These are phyloP conservation scores for Malassezia psittaci DNA, from an alignment of 1,284 basidiomycete genomes.

Conservation along the genomic window DNA sequence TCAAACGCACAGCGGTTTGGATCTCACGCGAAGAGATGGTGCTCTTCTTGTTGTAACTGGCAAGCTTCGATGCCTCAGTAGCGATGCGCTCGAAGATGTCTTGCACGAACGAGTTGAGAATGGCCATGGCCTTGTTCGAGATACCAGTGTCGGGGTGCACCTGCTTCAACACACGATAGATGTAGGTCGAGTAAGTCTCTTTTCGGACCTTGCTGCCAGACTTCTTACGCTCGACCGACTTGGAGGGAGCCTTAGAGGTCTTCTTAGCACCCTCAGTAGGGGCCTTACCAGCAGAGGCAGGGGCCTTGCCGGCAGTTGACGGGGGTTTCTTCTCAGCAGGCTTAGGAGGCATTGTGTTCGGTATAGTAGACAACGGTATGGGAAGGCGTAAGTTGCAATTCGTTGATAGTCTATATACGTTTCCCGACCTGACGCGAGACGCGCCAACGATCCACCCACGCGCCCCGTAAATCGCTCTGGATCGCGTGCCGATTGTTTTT, in stretches of 20 bases:
- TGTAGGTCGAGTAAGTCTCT: constrained; percentile 52
- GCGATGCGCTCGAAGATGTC: constrained; percentile 52
- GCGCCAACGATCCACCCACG: constrained; percentile 4
- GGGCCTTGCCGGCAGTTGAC: constrained; percentile 55
- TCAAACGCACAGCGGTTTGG: constrained; percentile 47
- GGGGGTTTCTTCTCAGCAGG: constrained; percentile 52
- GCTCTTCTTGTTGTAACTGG: constrained; percentile 48
- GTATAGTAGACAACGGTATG: neutral
- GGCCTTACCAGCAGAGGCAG: constrained; percentile 51
- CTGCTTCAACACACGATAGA: constrained; percentile 56
- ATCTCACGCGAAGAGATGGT: constrained; percentile 49
- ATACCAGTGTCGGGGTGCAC: constrained; percentile 51
- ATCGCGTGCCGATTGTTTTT: no score
- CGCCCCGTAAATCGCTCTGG: neutral
- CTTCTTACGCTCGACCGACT: constrained; percentile 56
- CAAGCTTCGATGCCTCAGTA: constrained; percentile 48
- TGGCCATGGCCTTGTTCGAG: constrained; percentile 52
- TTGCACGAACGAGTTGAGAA: constrained; percentile 50
- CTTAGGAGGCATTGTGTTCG: constrained; percentile 40
- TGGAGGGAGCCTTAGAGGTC: constrained; percentile 48
- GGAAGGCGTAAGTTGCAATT: neutral
- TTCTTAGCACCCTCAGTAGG: constrained; percentile 59
- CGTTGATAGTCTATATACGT: constrained; percentile 19
- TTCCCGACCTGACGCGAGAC: constrained; percentile 7
- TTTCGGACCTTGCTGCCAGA: constrained; percentile 57